phyloP scores from a whole-genome alignment of 257 asterid species.

The Hygrophila difformis region DNA sequence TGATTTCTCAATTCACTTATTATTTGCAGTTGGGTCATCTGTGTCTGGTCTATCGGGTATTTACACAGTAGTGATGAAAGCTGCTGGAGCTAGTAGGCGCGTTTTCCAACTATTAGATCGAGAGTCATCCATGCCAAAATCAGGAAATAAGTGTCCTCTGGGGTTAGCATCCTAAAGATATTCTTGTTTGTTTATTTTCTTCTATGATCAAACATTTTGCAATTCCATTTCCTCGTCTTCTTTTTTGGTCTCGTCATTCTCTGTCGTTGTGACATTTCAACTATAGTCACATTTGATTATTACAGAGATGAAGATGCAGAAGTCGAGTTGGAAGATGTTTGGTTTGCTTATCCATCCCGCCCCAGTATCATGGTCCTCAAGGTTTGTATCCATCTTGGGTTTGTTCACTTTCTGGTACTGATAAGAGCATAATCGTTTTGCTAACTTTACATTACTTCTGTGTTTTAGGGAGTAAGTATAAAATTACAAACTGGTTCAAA shows the following conservation, averaged over 20 bases:
- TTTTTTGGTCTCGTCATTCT: no score
- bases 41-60: conserved; percentile 50
- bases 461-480: conserved; percentile 59
- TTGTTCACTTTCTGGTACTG: no score
- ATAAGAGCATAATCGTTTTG: no score
- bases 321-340: conserved; percentile 71
- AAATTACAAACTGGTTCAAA: conserved; percentile 64
- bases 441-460: conserved; percentile 1
- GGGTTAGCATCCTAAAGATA: conserved; percentile 44
- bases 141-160: conserved; percentile 59
- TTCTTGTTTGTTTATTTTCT: conserved; percentile 1
- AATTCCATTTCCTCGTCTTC: no score
- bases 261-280: not conserved
- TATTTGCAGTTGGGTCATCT: conserved; percentile 64
- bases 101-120: conserved; percentile 71
- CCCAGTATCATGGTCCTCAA: conserved; percentile 72
- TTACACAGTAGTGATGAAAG: conserved; percentile 63
- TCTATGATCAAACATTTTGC: not conserved
- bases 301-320: conserved; percentile 68
- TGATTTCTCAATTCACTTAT: conserved; percentile 8
- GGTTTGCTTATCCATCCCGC: conserved; percentile 93
- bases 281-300: not conserved
- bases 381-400: no score
- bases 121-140: conserved; percentile 43
- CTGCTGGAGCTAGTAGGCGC: conserved; percentile 77